A percentile compares a stretch with the other conserved stretches of the same genome.
phyloP scores from a whole-genome alignment of 2,329 filamentous ascomycete species.

The Ophiosphaerella korrae region DNA sequence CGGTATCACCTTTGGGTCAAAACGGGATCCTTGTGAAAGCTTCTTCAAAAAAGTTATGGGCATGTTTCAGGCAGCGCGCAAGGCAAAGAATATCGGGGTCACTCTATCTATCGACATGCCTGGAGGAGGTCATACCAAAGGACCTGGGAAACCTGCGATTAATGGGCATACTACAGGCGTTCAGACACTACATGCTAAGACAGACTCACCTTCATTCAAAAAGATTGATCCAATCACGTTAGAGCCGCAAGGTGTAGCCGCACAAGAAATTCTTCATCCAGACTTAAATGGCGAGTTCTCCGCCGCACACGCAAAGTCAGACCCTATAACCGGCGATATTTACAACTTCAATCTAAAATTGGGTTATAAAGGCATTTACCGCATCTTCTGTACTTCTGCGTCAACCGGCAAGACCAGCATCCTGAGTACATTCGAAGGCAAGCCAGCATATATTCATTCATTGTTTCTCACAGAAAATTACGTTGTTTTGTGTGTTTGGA shows the following conservation, averaged over 20 bases:
- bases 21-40: constrained; percentile 73
- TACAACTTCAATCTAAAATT: constrained; percentile 83
- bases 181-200: constrained; percentile 63
- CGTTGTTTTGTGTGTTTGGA: constrained; percentile 75
- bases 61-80: constrained; percentile 53
- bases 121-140: constrained; percentile 42
- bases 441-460: constrained; percentile 79
- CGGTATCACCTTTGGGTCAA: constrained; percentile 70
- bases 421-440: constrained; percentile 66
- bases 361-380: constrained; percentile 64
- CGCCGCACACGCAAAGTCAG: constrained; percentile 72
- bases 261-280: constrained; percentile 68
- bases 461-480: constrained; percentile 74
- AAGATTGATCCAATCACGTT: constrained; percentile 72
- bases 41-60: constrained; percentile 74
- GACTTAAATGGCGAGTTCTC: constrained; percentile 69
- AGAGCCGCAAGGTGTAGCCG: constrained; percentile 69
- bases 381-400: constrained; percentile 69
- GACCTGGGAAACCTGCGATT: constrained; percentile 12
- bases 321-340: constrained; percentile 73
- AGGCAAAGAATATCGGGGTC: constrained; percentile 67
- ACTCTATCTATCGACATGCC: constrained; percentile 69
- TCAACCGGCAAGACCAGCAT: constrained; percentile 70
- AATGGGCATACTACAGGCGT: constrained; percentile 45
- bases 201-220: constrained; percentile 63